Evolutionary conservation across 2,329 filamentous ascomycete species (phyloP).

Genomic region (Cladobotryum protrusum): DNA sequence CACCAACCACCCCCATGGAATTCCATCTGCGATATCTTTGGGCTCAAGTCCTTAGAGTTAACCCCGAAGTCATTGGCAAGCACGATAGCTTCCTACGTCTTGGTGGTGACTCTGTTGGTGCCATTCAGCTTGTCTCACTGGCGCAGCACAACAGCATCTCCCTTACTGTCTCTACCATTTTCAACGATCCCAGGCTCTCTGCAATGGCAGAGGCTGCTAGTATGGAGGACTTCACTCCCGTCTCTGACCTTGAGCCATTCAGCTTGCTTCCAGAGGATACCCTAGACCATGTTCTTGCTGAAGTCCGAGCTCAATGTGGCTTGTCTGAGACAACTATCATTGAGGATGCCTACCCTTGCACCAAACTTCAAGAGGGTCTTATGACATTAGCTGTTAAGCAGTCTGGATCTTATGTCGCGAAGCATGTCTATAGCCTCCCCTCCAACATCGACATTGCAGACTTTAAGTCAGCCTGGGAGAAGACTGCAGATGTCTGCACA

Average conservation of each 20-base stretch:
- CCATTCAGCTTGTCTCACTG: constrained; percentile 11
- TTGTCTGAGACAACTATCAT: constrained; percentile 5
- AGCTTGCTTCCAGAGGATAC: constrained; percentile 3
- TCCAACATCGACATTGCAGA: constrained; percentile 13
- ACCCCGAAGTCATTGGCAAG: constrained; percentile 8
- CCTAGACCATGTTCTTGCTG: no score
- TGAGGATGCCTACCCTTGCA: constrained; percentile 18
- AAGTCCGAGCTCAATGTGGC: background rate
- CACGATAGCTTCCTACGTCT: constrained; percentile 15
- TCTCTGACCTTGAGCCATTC: background rate
- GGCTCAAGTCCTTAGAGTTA: background rate
- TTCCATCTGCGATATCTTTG: constrained; percentile 8
- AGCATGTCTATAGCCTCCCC: constrained; percentile 20
- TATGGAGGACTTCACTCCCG: background rate
- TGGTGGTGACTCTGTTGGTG: constrained; percentile 15
- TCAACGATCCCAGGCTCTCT: constrained; percentile 11
- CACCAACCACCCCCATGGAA: constrained; percentile 3
- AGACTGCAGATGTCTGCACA: constrained; percentile 7
- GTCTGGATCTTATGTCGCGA: constrained; percentile 26
- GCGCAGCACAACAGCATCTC: constrained; percentile 9
- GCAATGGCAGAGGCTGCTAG: background rate
- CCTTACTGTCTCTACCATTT: constrained; percentile 10
- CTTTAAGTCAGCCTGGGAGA: constrained; percentile 24
- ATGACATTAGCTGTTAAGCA: constrained; percentile 25
- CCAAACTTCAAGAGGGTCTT: constrained; percentile 17